Evolutionary conservation across 768 basidiomycete species (phyloP).

Genomic region (Hygrophoropsis aurantiaca): DNA sequence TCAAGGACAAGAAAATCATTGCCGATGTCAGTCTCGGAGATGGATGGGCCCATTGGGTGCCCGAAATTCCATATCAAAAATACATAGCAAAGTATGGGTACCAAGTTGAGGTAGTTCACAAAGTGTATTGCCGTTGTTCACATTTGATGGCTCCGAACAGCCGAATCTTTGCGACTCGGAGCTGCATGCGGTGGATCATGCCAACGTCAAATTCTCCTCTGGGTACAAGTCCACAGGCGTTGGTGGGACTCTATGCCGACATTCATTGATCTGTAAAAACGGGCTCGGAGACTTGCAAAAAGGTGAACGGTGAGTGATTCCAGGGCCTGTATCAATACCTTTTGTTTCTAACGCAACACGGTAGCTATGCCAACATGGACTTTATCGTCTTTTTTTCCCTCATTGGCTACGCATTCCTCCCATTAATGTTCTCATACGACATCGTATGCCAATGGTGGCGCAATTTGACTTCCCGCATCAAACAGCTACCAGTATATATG

Average conservation of each 20-base stretch:
- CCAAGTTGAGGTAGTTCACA: slow-evolving; percentile 22
- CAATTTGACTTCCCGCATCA: slow-evolving; percentile 5
- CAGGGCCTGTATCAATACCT: too few species aligned
- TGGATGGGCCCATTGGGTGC: slow-evolving; percentile 23
- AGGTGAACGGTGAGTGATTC: slow-evolving; percentile 14
- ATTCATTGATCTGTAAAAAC: slow-evolving; percentile 25
- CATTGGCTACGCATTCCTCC: neutral
- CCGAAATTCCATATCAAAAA: slow-evolving; percentile 19
- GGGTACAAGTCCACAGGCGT: slow-evolving; percentile 27
- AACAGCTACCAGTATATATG: slow-evolving; percentile 7
- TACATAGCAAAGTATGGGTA: slow-evolving; percentile 19
- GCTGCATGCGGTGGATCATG: slow-evolving; percentile 24
- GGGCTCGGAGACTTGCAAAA: slow-evolving; percentile 22
- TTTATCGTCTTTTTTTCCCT: slow-evolving; percentile 25
- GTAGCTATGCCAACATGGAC: slow-evolving; percentile 30
- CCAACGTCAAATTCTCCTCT: slow-evolving; percentile 14
- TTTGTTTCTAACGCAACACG: neutral
- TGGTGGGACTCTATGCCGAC: slow-evolving; percentile 24
- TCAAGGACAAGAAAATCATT: slow-evolving; percentile 13
- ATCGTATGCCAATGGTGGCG: slow-evolving; percentile 18
- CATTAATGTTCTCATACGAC: slow-evolving; percentile 15
- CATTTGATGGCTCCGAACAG: too few species aligned
- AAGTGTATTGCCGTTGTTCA: too few species aligned
- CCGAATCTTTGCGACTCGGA: neutral
- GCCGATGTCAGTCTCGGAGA: neutral